Evolutionary conservation across 2,329 filamentous ascomycete genomes (phyloP), one percentile per base, ranked within the genome.

Genomic region (Orbilia brochopaga): DNA sequence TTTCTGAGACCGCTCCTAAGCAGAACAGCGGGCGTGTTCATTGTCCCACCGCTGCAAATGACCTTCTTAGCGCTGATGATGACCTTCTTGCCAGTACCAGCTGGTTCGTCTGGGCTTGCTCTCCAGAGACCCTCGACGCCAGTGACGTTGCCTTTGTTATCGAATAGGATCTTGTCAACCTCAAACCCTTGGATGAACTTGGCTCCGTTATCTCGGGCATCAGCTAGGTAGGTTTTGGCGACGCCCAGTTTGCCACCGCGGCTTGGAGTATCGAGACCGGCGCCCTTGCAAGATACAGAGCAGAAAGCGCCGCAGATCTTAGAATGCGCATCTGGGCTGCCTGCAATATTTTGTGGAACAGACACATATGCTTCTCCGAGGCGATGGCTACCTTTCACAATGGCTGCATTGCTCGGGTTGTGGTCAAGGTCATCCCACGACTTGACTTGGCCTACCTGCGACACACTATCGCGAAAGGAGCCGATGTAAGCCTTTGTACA

Each of bases 141-240:
- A 0, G 83, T 84, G 0, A 90, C 90, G 40, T 83, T 81, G 2
- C 76, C 75, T 10, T 77, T 78, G 2, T 77, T 77, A 21, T 87
- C 85, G 78, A 96, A 96, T 0, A 90, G 74, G 15, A 97, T 82
- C 69, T 84, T 84, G 11, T 90, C 85, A 0, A 87, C 90, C 19
- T 87, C 80, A 76, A 94, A 91, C 0, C 92, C 92, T 81, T 97
- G 91, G 65, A 95, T 85, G 78, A 96, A 96, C 74, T 85, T 82
- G 0, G 92, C 90, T 0, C 92, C 92, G 0, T 89, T 87, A 58
- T 84, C 83, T 0, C 88, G 89, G 1, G 93, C 92, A 75, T 92
- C 90, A 0, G 90, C 90, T 13, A 97, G 82, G 83, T 87, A 97
- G 5, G 86, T 86, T 23, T 90, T 86, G 0, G 86, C 85, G 0